Percentiles rank a stretch among this genome's conserved stretches.
phyloP scores from a whole-genome alignment of 495 filamentous ascomycete genomes.

The Neurospora sp. region DNA sequence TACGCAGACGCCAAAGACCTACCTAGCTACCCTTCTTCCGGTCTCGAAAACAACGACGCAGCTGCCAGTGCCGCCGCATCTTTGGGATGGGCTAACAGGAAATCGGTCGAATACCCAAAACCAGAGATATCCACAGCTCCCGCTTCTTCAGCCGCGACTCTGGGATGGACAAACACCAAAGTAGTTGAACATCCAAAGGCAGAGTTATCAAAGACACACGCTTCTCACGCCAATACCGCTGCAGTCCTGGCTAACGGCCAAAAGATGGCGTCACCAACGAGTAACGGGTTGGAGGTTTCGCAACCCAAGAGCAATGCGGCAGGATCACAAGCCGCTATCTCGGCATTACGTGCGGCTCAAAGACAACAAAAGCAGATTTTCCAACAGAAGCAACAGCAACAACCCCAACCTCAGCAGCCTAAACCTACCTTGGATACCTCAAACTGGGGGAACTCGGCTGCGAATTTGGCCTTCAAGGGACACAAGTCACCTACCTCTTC shows the following conservation, averaged over 20 bases:
- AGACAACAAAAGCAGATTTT: slow-evolving; percentile 35
- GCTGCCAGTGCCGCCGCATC: slow-evolving; percentile 65
- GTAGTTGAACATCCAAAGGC: slow-evolving; percentile 52
- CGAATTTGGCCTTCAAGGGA: slow-evolving; percentile 42
- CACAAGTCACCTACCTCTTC: slow-evolving; percentile 6
- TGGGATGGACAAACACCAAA: slow-evolving; percentile 62
- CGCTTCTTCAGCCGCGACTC: slow-evolving; percentile 58
- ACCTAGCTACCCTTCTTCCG: slow-evolving; percentile 54
- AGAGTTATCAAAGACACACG: slow-evolving; percentile 34
- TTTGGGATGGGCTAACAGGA: slow-evolving; percentile 61
- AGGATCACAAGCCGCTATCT: slow-evolving; percentile 62
- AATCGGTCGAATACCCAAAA: slow-evolving; percentile 49
- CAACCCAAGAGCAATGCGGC: slow-evolving; percentile 46
- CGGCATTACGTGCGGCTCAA: slow-evolving; percentile 54
- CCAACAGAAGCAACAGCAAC: slow-evolving; percentile 25
- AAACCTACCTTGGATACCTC: slow-evolving; percentile 10
- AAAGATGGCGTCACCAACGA: slow-evolving; percentile 41
- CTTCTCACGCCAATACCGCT: slow-evolving; percentile 49
- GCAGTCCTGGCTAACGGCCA: slow-evolving; percentile 60
- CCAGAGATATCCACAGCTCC: slow-evolving; percentile 39
- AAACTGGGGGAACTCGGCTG: slow-evolving; percentile 47
- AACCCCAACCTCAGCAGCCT: slow-evolving; percentile 12
- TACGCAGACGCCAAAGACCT: slow-evolving; percentile 59
- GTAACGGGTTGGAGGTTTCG: slow-evolving; percentile 7
- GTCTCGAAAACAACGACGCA: slow-evolving; percentile 49